A percentile compares a stretch with the other conserved stretches of the same genome.
phyloP scores from a whole-genome alignment of 1,139 yeast species.

The Lizanozyma gosingica region DNA sequence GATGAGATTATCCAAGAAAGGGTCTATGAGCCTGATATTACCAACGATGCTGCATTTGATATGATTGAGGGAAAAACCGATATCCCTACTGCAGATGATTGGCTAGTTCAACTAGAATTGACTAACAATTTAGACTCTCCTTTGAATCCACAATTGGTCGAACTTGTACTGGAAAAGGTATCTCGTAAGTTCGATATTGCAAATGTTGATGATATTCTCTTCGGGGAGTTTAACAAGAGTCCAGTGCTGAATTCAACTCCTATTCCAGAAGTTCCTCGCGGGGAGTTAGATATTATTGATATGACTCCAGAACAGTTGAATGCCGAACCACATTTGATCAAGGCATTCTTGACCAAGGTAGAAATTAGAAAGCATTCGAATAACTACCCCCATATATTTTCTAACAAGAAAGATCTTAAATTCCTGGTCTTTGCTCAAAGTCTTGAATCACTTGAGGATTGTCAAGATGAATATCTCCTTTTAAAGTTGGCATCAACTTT shows the following conservation, averaged over 20 bases:
- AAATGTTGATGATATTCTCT: constrained; percentile 43
- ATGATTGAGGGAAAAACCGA: constrained; percentile 23
- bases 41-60: constrained; percentile 23
- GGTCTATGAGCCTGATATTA: constrained; percentile 58
- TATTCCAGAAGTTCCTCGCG: background rate
- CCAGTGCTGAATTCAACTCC: background rate
- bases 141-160: constrained; percentile 19
- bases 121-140: constrained; percentile 49
- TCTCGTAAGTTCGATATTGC: constrained; percentile 7
- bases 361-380: background rate
- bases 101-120: constrained; percentile 56
- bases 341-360: background rate
- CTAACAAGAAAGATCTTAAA: background rate
- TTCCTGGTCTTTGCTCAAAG: background rate
- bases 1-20: constrained; percentile 46
- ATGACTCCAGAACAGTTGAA: background rate
- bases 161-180: too few relatives aligned
- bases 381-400: background rate
- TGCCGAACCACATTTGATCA: background rate
- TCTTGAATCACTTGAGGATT: background rate
- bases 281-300: background rate
- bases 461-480: constrained; percentile 9
- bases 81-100: constrained; percentile 46
- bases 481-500: constrained; percentile 49
- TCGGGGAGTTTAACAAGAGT: constrained; percentile 34